phyloP scores from a whole-genome alignment of 495 filamentous ascomycete species.

The Podospora comata region DNA sequence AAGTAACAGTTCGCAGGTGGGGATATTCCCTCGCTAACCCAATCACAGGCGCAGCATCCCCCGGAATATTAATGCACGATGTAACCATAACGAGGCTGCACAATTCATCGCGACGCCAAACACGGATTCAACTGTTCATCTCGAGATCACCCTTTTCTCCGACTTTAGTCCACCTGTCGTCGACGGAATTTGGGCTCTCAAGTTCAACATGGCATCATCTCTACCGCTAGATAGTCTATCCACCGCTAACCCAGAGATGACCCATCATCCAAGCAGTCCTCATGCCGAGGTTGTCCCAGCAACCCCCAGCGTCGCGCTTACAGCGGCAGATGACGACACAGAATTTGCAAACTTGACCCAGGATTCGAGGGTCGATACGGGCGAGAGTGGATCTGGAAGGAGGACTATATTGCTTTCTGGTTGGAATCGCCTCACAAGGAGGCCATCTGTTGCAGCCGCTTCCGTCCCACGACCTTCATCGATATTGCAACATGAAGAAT shows the following conservation, averaged over 20 bases:
- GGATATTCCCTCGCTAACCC: not conserved
- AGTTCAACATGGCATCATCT: not conserved
- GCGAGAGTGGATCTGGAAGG: not conserved
- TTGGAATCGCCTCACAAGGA: not conserved
- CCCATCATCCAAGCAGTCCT: not conserved
- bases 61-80: not conserved
- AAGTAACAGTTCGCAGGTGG: not conserved
- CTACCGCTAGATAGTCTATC: not conserved
- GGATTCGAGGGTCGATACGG: not conserved
- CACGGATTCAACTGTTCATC: not conserved
- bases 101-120: not conserved
- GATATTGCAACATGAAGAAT: not conserved
- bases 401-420: not conserved
- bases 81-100: not conserved
- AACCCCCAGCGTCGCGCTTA: not conserved
- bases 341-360: not conserved
- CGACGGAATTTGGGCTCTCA: not conserved
- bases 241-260: not conserved
- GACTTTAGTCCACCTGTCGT: not conserved
- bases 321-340: not conserved
- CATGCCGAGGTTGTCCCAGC: not conserved
- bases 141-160: no score
- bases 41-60: not conserved
- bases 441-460: not conserved
- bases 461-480: not conserved